Conservation (phyloP, 2,329 filamentous ascomycete genomes). For the Talaromyces sp. region DNA sequence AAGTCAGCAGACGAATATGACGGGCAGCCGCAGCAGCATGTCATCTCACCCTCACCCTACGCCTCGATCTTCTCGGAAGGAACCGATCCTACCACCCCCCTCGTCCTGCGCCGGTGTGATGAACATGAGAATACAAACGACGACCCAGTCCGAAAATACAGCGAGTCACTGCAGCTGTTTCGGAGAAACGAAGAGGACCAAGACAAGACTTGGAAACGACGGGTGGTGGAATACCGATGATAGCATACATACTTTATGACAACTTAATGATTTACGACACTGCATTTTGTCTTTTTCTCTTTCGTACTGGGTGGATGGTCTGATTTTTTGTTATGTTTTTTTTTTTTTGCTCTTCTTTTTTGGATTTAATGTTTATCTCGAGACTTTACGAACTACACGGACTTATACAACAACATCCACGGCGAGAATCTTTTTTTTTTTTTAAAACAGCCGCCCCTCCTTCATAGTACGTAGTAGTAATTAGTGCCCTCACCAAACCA, state of each 20-base stretch:
- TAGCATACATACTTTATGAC: neutral
- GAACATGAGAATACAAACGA: neutral
- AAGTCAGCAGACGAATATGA: neutral
- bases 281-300: neutral
- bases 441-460: neutral
- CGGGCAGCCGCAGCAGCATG: neutral
- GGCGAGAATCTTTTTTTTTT: neutral
- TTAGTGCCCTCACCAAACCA: neutral
- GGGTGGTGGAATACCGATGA: constrained; percentile 30
- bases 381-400: neutral
- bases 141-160: constrained; percentile 21
- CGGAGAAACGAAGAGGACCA: constrained; percentile 22
- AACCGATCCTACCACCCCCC: constrained; percentile 2
- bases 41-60: constrained; percentile 1
- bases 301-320: neutral
- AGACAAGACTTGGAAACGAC: constrained; percentile 26
- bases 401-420: neutral
- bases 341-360: neutral
- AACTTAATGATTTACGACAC: neutral
- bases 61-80: constrained; percentile 8
- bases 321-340: neutral
- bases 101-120: constrained; percentile 4
- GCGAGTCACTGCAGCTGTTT: constrained; percentile 26
- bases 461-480: too few species aligned
- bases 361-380: neutral